These are phyloP conservation scores for Anethum foeniculum DNA, from an alignment of 140 eudicot species.

Conservation along the genomic window DNA sequence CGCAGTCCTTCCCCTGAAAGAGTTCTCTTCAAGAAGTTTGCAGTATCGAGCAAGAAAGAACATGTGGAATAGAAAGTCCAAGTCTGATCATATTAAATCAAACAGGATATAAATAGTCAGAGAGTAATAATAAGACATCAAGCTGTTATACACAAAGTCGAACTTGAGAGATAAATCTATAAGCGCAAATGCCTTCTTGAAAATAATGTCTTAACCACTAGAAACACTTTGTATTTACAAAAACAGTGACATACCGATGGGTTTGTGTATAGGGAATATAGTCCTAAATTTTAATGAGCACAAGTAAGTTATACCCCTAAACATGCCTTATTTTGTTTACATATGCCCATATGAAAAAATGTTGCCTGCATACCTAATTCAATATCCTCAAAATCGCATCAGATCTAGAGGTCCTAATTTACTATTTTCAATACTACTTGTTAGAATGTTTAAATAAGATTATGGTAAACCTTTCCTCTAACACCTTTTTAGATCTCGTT, in stretches of 20 bases:
- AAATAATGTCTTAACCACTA: not conserved
- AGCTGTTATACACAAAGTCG: not conserved
- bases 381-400: not conserved
- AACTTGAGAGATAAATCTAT: not conserved
- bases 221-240: not conserved
- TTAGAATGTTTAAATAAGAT: too few species aligned
- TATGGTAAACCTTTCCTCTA: too few species aligned
- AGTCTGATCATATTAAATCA: slow-evolving; percentile 42
- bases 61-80: slow-evolving; percentile 98
- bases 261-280: not conserved
- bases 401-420: not conserved
- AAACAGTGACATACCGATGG: not conserved
- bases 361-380: too few species aligned
- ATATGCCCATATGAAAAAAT: not conserved
- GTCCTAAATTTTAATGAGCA: not conserved
- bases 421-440: not conserved
- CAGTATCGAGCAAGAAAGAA: slow-evolving; percentile 97
- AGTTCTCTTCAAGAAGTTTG: slow-evolving; percentile 95
- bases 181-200: not conserved
- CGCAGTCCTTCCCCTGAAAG: slow-evolving; percentile 92
- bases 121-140: not conserved
- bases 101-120: slow-evolving; percentile 6
- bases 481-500: too few species aligned
- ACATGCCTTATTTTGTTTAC: not conserved
- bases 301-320: not conserved